Base-by-base conservation (phyloP, 345 rosid species). In the Conringia planisiliqua region DNA sequence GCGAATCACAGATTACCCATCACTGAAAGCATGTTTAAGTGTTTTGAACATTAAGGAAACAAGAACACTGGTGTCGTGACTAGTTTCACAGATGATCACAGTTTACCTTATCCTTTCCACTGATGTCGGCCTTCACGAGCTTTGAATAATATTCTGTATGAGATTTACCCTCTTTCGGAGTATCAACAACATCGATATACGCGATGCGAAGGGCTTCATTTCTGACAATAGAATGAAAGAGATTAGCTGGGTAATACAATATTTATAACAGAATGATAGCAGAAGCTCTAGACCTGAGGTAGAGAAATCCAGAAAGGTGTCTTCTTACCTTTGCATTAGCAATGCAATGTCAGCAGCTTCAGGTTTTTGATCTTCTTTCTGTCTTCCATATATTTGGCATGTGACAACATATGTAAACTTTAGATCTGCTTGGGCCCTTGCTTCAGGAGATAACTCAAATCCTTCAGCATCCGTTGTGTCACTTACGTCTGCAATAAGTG, bases 151-250 rank as follows among this genome's bases (percentile, higher is more conserved):
- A 94, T 47, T 92, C 96, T 17, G 81, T 90, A 13, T 88, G 91
- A 63, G 89, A 87, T 70, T 68, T 83, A 44, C 96, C 97, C 75
- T 88, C 85, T 79, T 85, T 81, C 56, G 90, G 72, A 59, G 89
- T 87, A 80, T 94, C 98, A 54, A 94, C 97, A 69, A 85, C 84
- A 83, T 91, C 97, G 13, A 94, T 92, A 74, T 88, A 94, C 75
- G 98, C 98, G 71, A 94, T 89, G 54, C 98, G 98, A 66, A 94
- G 95, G 62, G 98, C 98, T 86, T 94, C 98, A 85, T 92, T 90
- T 84, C 98, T 94, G 82, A 38, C 62, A 81, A 60, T 10, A 54
- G n/a, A 80, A 56, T 57, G 16, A 35, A 82, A 61, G 39, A 13
- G 62, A 64, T 65, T 58, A 50, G 26, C 51, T 54, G 66, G 61